Evolutionary conservation across 2,329 filamentous ascomycete genomes (phyloP).

Genomic region (Lasiodiplodia citricola): DNA sequence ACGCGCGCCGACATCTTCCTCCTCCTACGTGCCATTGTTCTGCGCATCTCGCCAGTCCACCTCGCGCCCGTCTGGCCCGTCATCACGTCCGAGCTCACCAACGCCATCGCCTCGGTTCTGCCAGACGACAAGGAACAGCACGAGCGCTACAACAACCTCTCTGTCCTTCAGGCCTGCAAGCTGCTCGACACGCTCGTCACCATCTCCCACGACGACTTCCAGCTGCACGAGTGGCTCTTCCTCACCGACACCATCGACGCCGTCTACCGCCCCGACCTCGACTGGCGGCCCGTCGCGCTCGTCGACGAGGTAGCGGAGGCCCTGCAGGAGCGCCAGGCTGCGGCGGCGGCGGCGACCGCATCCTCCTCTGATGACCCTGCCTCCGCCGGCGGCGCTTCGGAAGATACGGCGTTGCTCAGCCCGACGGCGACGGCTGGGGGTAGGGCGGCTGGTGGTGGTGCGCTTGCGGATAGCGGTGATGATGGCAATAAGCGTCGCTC

Average conservation of each 20-base stretch:
- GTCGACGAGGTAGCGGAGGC: constrained; percentile 85
- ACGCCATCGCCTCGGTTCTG: constrained; percentile 75
- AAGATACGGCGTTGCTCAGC: constrained; percentile 1
- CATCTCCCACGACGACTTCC: constrained; percentile 91
- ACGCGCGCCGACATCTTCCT: constrained; percentile 91
- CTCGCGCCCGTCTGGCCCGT: constrained; percentile 88
- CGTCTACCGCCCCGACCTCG: constrained; percentile 74
- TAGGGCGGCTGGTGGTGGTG: background rate
- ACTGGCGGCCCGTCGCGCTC: constrained; percentile 73
- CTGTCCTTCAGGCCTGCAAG: constrained; percentile 90
- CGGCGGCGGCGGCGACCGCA: constrained; percentile 34
- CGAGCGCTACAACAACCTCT: constrained; percentile 77
- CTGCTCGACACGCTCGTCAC: constrained; percentile 87
- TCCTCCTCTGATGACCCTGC: constrained; percentile 31
- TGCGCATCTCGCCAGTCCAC: constrained; percentile 80
- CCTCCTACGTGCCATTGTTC: constrained; percentile 78
- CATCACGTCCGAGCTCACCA: constrained; percentile 83
- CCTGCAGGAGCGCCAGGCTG: constrained; percentile 55
- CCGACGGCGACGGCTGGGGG: background rate
- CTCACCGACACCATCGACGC: constrained; percentile 97
- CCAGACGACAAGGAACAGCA: constrained; percentile 60
- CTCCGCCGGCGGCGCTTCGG: constrained; percentile 15
- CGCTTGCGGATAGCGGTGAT: constrained; percentile 32
- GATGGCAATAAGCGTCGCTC: constrained; percentile 34
- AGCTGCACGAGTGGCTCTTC: constrained; percentile 97